Evolutionary conservation across 176 grass and related monocot species (phyloP).

Genomic region (Puccinellia tenuiflora): DNA sequence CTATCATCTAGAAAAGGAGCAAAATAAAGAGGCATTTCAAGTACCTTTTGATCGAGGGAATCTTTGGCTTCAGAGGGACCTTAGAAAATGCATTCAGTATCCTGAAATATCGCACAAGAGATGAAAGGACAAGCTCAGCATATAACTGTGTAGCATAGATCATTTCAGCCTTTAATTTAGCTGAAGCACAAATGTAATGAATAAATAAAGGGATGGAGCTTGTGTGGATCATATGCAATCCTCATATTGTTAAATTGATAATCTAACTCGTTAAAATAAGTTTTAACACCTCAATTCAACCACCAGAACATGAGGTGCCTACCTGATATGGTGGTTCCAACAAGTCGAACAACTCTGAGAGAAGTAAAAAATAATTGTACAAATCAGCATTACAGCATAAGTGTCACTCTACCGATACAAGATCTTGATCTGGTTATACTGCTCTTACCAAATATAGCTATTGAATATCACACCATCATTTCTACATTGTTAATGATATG

Average conservation of each 20-base stretch:
- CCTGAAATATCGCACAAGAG: conserved; percentile 7
- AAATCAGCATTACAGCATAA: background rate
- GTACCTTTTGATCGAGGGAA: conserved; percentile 42
- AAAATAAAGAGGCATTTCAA: background rate
- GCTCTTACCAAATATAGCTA: background rate
- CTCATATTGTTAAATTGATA: background rate
- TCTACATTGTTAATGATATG: too few species aligned
- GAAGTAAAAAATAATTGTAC: background rate
- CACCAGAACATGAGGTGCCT: background rate
- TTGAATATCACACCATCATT: background rate
- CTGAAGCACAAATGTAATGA: background rate
- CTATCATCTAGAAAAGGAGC: background rate
- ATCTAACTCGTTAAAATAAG: background rate
- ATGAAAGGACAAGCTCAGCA: background rate
- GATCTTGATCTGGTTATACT: background rate
- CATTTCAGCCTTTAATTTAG: background rate
- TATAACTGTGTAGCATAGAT: background rate
- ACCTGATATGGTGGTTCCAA: too few species aligned
- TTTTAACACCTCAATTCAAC: background rate
- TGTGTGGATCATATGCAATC: background rate
- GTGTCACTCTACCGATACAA: background rate
- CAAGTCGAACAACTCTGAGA: background rate
- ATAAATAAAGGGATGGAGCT: background rate
- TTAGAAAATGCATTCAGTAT: conserved; percentile 60
- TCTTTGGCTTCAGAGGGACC: conserved; percentile 42